phyloP scores from a whole-genome alignment of 345 rosid genomes.

The Euphorbia lathyris region DNA sequence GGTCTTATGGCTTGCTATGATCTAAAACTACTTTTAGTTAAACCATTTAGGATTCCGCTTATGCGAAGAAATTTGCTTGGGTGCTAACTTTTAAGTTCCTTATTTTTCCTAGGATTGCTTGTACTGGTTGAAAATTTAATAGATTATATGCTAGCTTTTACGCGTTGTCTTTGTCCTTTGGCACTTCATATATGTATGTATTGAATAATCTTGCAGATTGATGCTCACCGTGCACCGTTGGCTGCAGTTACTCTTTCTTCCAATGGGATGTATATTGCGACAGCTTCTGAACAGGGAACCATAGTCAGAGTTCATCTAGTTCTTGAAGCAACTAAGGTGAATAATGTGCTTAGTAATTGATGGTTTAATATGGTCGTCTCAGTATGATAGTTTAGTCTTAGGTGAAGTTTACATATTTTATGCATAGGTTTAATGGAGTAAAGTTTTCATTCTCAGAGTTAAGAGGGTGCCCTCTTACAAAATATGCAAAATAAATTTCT shows the following conservation, averaged over 20 bases:
- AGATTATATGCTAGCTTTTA: not conserved
- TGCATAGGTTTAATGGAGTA: not conserved
- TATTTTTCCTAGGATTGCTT: not conserved
- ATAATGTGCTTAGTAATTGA: constrained; percentile 7
- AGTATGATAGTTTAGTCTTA: no score
- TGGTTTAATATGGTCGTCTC: constrained; percentile 10
- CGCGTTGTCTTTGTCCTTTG: not conserved
- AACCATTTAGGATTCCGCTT: no score
- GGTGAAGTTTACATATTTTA: not conserved
- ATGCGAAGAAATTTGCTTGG: not conserved
- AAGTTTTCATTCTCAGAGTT: not conserved
- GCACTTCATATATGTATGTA: constrained; percentile 8
- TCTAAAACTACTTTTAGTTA: not conserved
- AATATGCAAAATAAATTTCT: no score
- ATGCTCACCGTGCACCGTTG: constrained; percentile 82
- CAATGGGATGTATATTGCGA: constrained; percentile 81
- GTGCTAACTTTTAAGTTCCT: not conserved
- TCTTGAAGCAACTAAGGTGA: constrained; percentile 83
- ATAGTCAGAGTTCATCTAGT: constrained; percentile 79
- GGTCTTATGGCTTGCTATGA: not conserved
- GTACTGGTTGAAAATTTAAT: constrained; percentile 1
- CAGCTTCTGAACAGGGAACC: constrained; percentile 96
- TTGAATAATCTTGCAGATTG: constrained; percentile 54
- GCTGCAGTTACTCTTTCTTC: constrained; percentile 76
- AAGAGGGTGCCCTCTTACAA: no score